Percentiles rank a stretch among this genome's conserved stretches.
phyloP scores from a whole-genome alignment of 164 flowering plant species.

The Macadamia integrifolia region DNA sequence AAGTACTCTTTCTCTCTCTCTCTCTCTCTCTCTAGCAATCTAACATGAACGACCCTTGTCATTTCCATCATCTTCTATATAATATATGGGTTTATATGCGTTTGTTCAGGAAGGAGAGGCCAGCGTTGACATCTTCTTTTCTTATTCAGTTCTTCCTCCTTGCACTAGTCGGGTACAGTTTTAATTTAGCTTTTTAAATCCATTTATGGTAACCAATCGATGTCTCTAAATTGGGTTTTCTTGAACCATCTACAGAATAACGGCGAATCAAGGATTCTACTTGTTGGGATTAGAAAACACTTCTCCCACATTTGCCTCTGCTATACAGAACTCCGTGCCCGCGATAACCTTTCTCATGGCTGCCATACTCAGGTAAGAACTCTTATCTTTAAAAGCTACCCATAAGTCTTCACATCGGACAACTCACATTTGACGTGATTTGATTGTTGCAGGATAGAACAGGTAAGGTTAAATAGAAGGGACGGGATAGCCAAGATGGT shows the following conservation, averaged over 20 bases:
- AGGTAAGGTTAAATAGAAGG: conserved; percentile 66
- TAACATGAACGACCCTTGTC: not conserved
- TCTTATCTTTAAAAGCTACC: too few relatives aligned
- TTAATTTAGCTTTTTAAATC: too few relatives aligned
- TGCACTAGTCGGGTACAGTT: conserved; percentile 73
- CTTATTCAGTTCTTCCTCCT: conserved; percentile 82
- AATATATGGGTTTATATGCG: not conserved
- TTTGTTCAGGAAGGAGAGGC: conserved; percentile 83
- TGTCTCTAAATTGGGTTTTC: too few relatives aligned
- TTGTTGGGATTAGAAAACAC: conserved; percentile 91
- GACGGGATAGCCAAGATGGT: conserved; percentile 79
- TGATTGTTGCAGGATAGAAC: conserved; percentile 59
- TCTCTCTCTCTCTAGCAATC: not conserved
- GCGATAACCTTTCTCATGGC: conserved; percentile 99
- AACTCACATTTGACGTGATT: too few relatives aligned
- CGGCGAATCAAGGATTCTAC: conserved; percentile 98
- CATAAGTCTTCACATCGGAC: too few relatives aligned
- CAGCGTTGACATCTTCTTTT: conserved; percentile 53
- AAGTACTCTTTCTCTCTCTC: conserved; percentile 40
- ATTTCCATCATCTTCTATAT: too few relatives aligned
- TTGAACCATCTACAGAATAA: conserved; percentile 49
- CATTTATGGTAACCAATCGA: too few relatives aligned
- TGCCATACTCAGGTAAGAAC: conserved; percentile 60
- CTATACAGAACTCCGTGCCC: conserved; percentile 96
- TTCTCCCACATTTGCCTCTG: conserved; percentile 96